A percentile compares a stretch with the other conserved stretches of the same genome.
Evolutionary conservation across 2,329 filamentous ascomycete genomes (phyloP).

Genomic region (Scortechinia acanthostroma): DNA sequence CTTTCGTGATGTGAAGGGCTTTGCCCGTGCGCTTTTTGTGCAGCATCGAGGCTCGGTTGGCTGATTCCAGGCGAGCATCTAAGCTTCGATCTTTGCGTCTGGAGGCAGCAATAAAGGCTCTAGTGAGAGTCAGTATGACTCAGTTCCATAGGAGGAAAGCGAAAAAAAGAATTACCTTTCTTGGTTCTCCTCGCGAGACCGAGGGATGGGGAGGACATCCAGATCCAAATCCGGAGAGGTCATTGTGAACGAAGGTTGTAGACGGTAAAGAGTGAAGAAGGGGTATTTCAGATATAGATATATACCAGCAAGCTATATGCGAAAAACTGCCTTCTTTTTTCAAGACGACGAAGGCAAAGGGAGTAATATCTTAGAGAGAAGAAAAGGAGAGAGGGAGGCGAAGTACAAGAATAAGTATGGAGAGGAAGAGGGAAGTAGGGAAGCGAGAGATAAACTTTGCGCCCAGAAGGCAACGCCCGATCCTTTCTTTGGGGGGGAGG

Average conservation of each 20-base stretch:
- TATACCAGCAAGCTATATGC: no score
- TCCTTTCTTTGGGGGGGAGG: no score
- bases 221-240: neutral
- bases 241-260: neutral
- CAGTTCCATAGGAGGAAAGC: constrained; percentile 6
- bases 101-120: constrained; percentile 88
- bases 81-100: constrained; percentile 78
- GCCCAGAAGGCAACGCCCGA: no score
- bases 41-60: constrained; percentile 79
- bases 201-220: constrained; percentile 8
- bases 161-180: constrained; percentile 34
- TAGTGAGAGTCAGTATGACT: constrained; percentile 16
- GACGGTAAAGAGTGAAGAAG: neutral
- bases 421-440: no score
- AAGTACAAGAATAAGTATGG: neutral
- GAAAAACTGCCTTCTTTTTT: no score
- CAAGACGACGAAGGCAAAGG: no score
- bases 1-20: constrained; percentile 71
- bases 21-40: constrained; percentile 84
- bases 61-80: constrained; percentile 82
- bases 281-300: no score
- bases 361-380: no score
- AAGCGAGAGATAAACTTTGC: no score
- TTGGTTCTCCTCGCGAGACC: constrained; percentile 75
- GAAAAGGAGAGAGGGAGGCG: neutral